phyloP scores from a whole-genome alignment of 306 rosid genomes.

The Cucurbita moschata region DNA sequence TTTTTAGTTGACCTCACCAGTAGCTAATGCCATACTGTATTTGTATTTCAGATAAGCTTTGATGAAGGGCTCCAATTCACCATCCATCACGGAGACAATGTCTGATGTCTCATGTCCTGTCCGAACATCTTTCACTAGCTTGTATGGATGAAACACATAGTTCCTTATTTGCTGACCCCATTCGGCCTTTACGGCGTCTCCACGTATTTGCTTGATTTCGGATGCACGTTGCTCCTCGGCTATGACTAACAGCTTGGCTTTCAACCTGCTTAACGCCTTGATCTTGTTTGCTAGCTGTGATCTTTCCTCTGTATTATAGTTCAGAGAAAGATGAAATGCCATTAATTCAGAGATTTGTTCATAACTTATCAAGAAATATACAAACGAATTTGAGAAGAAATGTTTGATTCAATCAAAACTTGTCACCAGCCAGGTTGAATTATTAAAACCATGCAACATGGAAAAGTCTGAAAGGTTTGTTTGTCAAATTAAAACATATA shows the following conservation, averaged over 20 bases:
- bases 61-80: constrained; percentile 78
- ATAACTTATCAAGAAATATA: not conserved
- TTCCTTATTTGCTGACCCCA: constrained; percentile 98
- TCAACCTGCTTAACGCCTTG: constrained; percentile 74
- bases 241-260: constrained; percentile 77
- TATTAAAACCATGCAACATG: not conserved
- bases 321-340: not conserved
- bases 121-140: constrained; percentile 85
- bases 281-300: constrained; percentile 80
- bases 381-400: not conserved
- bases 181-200: constrained; percentile 87
- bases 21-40: constrained; percentile 31
- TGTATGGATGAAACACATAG: constrained; percentile 92
- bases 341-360: not conserved
- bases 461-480: not conserved
- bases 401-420: not conserved
- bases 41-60: constrained; percentile 77
- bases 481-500: not conserved
- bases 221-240: constrained; percentile 84
- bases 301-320: constrained; percentile 65
- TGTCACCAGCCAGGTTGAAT: not conserved
- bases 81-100: constrained; percentile 76
- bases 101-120: constrained; percentile 72
- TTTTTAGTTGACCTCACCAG: constrained; percentile 21
- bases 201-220: constrained; percentile 85